phyloP scores from a whole-genome alignment of 441 rosid species.

The Erodium moschatum region DNA sequence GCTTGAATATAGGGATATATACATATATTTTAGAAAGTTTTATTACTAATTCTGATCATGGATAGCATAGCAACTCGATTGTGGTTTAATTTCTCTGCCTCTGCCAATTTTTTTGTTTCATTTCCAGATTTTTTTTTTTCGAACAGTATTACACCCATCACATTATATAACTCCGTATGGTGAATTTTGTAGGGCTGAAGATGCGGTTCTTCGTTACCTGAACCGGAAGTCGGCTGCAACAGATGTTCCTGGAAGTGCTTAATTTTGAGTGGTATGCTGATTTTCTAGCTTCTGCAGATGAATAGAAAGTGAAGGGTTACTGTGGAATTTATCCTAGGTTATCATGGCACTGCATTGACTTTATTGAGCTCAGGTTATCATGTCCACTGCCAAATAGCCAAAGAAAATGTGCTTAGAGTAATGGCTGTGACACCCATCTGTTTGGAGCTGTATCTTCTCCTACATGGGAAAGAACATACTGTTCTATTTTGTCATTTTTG shows the following conservation, averaged over 20 bases:
- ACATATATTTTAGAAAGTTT: too few relatives aligned
- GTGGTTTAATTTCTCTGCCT: background rate
- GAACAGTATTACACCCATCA: too few relatives aligned
- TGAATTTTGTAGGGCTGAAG: slow-evolving; percentile 63
- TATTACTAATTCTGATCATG: background rate
- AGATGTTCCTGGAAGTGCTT: slow-evolving; percentile 74
- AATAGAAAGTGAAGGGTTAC: background rate
- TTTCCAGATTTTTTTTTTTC: background rate
- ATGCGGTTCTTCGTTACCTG: slow-evolving; percentile 86
- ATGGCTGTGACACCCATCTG: background rate
- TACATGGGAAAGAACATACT: background rate
- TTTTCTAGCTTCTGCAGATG: background rate
- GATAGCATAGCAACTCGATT: background rate
- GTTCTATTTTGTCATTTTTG: background rate
- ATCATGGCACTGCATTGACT: background rate
- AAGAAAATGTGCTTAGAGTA: background rate
- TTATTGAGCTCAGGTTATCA: background rate
- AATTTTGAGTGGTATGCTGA: slow-evolving; percentile 21
- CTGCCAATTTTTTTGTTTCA: background rate
- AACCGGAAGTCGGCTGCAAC: slow-evolving; percentile 84
- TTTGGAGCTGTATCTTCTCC: background rate
- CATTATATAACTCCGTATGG: slow-evolving; percentile 9
- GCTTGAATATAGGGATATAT: too few relatives aligned
- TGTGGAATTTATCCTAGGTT: background rate
- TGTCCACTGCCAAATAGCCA: background rate